Evolutionary conservation across 768 basidiomycete genomes (phyloP).

Genomic region (Podaxis sp.): DNA sequence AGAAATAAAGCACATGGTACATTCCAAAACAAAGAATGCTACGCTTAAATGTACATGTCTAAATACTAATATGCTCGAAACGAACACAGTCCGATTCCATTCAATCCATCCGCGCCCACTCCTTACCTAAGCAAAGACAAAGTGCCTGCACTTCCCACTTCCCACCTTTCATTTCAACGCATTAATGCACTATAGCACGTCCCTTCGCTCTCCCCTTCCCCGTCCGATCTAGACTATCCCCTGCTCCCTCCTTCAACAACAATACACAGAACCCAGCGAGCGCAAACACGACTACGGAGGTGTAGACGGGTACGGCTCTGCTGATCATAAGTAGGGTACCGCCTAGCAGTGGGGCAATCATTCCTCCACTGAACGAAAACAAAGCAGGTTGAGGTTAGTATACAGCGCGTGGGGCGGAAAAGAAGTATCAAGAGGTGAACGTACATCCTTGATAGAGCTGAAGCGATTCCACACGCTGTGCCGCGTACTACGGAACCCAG

Average conservation of each 20-base stretch:
- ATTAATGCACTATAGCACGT: conserved; percentile 26
- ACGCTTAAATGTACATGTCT: too few species aligned
- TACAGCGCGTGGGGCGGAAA: not conserved
- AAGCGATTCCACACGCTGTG: conserved; percentile 85
- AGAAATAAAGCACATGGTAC: too few species aligned
- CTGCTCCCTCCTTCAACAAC: conserved; percentile 50
- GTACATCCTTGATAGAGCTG: conserved; percentile 81
- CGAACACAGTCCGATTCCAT: too few species aligned
- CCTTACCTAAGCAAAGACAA: not conserved
- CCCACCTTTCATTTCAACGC: not conserved
- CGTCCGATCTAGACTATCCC: conserved; percentile 29
- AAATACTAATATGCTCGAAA: too few species aligned
- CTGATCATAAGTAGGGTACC: conserved; percentile 68
- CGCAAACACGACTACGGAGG: conserved; percentile 64
- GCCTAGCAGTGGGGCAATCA: conserved; percentile 83
- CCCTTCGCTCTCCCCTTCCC: conserved; percentile 20
- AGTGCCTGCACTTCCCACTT: not conserved
- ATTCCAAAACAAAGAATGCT: too few species aligned
- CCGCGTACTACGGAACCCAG: conserved; percentile 57
- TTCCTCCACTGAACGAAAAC: conserved; percentile 63
- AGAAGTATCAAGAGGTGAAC: conserved; percentile 23
- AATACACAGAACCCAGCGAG: conserved; percentile 64
- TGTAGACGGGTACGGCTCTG: conserved; percentile 72
- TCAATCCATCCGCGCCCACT: not conserved
- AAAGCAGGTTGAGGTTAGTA: conserved; percentile 6